Percentiles rank a stretch among this genome's conserved stretches.
Evolutionary conservation across 345 rosid species (phyloP).

Genomic region (Kandelia obovata): DNA sequence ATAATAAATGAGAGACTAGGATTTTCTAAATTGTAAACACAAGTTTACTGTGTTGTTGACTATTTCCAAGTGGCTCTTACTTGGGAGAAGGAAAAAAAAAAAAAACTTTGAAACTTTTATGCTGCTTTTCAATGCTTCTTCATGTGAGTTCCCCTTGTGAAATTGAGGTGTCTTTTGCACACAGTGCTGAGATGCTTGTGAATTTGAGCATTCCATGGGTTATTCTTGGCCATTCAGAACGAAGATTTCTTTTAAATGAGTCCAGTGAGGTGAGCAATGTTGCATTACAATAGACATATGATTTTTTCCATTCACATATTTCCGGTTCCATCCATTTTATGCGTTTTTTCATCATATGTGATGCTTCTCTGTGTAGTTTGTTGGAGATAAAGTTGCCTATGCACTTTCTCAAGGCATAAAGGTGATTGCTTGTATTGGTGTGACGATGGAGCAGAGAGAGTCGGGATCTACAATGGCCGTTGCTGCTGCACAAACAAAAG

Average conservation of each 20-base stretch:
- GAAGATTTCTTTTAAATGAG: slow-evolving; percentile 50
- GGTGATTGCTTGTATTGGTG: slow-evolving; percentile 70
- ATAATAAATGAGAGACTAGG: background rate
- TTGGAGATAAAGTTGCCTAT: slow-evolving; percentile 56
- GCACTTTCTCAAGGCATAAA: slow-evolving; percentile 59
- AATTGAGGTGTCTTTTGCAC: background rate
- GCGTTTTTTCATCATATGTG: background rate
- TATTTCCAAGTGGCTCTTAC: background rate
- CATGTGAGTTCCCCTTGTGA: background rate
- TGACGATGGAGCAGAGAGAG: slow-evolving; percentile 69
- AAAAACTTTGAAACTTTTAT: background rate
- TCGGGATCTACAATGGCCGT: slow-evolving; percentile 63
- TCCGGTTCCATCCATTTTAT: background rate
- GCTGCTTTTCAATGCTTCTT: background rate
- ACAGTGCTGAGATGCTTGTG: slow-evolving; percentile 65
- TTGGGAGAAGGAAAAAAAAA: background rate
- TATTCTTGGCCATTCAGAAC: slow-evolving; percentile 61
- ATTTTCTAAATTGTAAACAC: background rate
- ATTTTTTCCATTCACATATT: background rate
- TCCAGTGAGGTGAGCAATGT: slow-evolving; percentile 40
- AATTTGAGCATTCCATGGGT: slow-evolving; percentile 61
- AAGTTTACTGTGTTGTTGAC: background rate
- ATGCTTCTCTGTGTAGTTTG: slow-evolving; percentile 42
- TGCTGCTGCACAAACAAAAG: slow-evolving; percentile 64
- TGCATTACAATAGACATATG: background rate